A percentile compares a stretch with the other conserved stretches of the same genome.
phyloP scores from a whole-genome alignment of 257 asterid species.

The Forsythia suspensa region DNA sequence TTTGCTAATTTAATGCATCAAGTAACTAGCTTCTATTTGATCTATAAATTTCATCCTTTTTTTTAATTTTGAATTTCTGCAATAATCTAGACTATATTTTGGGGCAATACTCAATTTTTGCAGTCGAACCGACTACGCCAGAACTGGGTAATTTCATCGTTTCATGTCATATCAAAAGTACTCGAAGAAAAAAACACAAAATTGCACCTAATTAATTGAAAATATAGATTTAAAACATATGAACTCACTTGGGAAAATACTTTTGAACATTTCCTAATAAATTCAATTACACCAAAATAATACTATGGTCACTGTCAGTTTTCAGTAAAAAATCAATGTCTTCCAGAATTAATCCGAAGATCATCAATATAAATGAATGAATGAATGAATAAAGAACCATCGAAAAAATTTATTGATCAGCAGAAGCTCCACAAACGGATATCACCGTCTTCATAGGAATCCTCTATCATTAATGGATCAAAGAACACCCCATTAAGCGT shows the following conservation, averaged over 20 bases:
- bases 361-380: constrained; percentile 28
- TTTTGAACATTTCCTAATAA: not conserved
- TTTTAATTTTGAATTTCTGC: too few relatives aligned
- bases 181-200: too few relatives aligned
- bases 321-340: constrained; percentile 26
- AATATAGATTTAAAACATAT: not conserved
- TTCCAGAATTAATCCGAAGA: constrained; percentile 60
- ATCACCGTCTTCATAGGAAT: constrained; percentile 55
- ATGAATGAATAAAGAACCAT: constrained; percentile 1
- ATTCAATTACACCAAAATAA: not conserved
- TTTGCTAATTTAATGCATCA: too few relatives aligned
- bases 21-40: too few relatives aligned
- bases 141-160: too few relatives aligned
- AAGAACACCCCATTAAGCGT: constrained; percentile 60
- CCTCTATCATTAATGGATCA: constrained; percentile 57
- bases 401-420: constrained; percentile 18
- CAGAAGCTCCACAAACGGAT: constrained; percentile 72
- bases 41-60: too few relatives aligned
- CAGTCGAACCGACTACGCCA: too few relatives aligned
- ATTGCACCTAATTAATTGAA: too few relatives aligned
- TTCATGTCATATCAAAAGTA: too few relatives aligned
- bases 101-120: too few relatives aligned
- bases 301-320: not conserved
- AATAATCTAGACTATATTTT: too few relatives aligned
- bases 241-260: not conserved